Evolutionary conservation across 192 early-diverging fungal species (phyloP).

Genomic region (Coemansia sp.): DNA sequence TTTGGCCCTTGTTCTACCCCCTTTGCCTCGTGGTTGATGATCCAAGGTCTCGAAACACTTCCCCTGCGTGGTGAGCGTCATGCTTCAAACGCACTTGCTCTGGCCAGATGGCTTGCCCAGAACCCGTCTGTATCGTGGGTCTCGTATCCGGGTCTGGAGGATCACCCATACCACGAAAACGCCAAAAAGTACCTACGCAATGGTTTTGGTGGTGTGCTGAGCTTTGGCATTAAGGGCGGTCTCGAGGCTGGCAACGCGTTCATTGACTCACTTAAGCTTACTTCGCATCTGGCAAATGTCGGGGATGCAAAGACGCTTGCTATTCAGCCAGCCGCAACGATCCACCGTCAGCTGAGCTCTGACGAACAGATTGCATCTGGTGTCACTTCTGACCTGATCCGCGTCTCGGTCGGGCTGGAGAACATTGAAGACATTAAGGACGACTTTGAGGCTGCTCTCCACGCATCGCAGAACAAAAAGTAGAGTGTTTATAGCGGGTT

Average conservation of each 20-base stretch:
- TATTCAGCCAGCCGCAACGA: conserved; percentile 81
- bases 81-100: conserved; percentile 69
- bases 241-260: conserved; percentile 61
- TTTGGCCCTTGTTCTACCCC: conserved; percentile 83
- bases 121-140: conserved; percentile 81
- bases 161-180: conserved; percentile 71
- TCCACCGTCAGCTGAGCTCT: conserved; percentile 83
- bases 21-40: conserved; percentile 81
- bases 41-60: conserved; percentile 90
- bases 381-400: conserved; percentile 75
- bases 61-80: conserved; percentile 87
- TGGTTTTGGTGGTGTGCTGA: conserved; percentile 86
- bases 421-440: conserved; percentile 69
- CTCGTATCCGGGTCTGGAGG: conserved; percentile 79
- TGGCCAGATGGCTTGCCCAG: conserved; percentile 76
- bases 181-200: conserved; percentile 80
- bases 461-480: not conserved
- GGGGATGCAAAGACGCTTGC: conserved; percentile 89
- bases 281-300: conserved; percentile 92
- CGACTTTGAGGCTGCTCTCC: conserved; percentile 61
- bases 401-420: conserved; percentile 85
- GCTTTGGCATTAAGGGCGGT: conserved; percentile 67
- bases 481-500: not conserved
- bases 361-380: conserved; percentile 77
- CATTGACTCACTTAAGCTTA: conserved; percentile 74